phyloP scores from a whole-genome alignment of 495 filamentous ascomycete species.

The Penicillium steckii region DNA sequence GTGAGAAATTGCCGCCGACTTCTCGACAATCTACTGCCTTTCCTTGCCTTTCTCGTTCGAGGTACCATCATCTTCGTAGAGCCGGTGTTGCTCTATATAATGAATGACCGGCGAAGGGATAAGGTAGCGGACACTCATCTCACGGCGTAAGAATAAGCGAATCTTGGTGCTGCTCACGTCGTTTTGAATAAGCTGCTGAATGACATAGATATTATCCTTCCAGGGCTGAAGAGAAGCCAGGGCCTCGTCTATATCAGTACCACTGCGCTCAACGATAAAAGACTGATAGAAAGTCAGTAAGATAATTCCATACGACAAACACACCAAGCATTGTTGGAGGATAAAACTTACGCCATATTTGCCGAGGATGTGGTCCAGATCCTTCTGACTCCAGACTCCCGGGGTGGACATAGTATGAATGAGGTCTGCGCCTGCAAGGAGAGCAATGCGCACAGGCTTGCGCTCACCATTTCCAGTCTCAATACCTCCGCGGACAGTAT shows the following conservation, averaged over 20 bases:
- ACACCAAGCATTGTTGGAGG: background rate
- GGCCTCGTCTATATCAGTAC: conserved; percentile 87
- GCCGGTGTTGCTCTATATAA: conserved; percentile 72
- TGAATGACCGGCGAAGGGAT: conserved; percentile 66
- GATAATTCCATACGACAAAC: background rate
- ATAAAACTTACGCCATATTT: conserved; percentile 62
- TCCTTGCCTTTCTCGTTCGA: conserved; percentile 42
- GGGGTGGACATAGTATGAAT: conserved; percentile 81
- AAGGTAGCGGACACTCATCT: conserved; percentile 72
- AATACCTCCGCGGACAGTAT: conserved; percentile 71
- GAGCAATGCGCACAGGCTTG: conserved; percentile 63
- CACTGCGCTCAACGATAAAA: conserved; percentile 85
- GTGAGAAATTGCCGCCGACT: conserved; percentile 18
- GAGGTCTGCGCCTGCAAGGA: conserved; percentile 80
- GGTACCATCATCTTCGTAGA: conserved; percentile 67
- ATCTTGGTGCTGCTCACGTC: conserved; percentile 90
- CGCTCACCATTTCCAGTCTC: conserved; percentile 60
- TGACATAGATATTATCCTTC: conserved; percentile 80
- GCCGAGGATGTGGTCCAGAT: conserved; percentile 85
- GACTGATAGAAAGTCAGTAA: conserved; percentile 36
- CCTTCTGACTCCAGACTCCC: conserved; percentile 75
- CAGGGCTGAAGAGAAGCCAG: conserved; percentile 69
- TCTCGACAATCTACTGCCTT: conserved; percentile 13
- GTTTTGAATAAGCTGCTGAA: conserved; percentile 86
- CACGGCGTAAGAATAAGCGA: conserved; percentile 74